A percentile compares a stretch with the other conserved stretches of the same genome.
Evolutionary conservation across 768 basidiomycete genomes (phyloP).

Genomic region (Suillus cothurnatus): DNA sequence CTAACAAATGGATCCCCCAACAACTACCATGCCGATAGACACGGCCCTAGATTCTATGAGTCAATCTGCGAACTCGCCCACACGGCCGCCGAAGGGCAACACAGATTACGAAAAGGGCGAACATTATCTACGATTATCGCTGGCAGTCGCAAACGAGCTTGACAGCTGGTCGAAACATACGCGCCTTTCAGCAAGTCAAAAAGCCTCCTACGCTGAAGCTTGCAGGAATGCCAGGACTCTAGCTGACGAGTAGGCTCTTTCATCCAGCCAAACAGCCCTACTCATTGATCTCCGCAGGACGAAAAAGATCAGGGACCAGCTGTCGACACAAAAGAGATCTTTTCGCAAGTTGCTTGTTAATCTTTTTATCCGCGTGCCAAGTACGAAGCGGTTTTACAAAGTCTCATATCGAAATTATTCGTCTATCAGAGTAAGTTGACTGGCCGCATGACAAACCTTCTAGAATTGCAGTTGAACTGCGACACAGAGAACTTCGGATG

Average conservation of each 20-base stretch:
- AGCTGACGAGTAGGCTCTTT: neutral
- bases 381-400: neutral
- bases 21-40: no score
- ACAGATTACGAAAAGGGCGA: neutral
- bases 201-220: neutral
- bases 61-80: no score
- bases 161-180: no score
- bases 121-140: neutral
- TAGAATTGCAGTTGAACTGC: neutral
- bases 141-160: neutral
- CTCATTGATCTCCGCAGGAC: neutral
- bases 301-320: neutral
- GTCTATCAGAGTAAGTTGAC: neutral
- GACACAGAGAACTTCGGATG: neutral
- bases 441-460: neutral
- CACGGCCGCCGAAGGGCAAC: neutral
- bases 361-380: neutral
- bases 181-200: neutral
- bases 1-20: no score
- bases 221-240: no score
- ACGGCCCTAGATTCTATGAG: no score
- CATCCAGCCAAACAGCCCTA: no score
- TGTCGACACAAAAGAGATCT: neutral
- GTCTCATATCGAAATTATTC: neutral
- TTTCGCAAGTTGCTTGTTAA: neutral